Evolutionary conservation across 805 yeast species (phyloP), one percentile per base, ranked within the genome.

Genomic region (Pichia sporocuriosa): DNA sequence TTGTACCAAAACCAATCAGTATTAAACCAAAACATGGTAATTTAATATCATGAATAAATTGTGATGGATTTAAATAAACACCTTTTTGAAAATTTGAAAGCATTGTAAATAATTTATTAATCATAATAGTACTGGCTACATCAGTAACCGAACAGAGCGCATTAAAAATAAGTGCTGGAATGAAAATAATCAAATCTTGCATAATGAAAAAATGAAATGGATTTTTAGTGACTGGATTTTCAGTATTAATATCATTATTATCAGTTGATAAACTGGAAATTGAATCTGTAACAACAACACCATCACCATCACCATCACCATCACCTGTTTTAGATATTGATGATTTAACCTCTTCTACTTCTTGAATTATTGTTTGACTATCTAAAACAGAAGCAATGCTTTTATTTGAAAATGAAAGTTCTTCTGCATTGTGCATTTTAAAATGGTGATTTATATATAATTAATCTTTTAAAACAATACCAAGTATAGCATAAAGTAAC

Each of bases 21-120:
- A 72, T 51, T 10, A 78, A 53, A 32, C 63, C 31, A 65, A 66
- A 52, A 43, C 64, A 55, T n/a, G 47, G 39, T 49, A 54, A 42
- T 29, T 66, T 59, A 15, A 75, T 54, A n/a, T 62, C 63, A 5
- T 51, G 39, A 49, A 68, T 51, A 45, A 71, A 75, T 1, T 30
- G 33, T 3, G 32, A 11, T 1, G 52, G 58, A 1, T 46, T 44
- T 11, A 55, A 46, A 46, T 65, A 62, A 2, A 54, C 43, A 0
- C 72, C 72, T 2, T 16, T 3, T 6, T 63, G 54, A 30, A 58
- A 62, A 1, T 51, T 45, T 1, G 71, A 53, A 4, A 79, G 54
- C 1, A 64, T 58, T 23, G 65, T 60, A 51, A 89, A 84, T 0
- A 83, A 68, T 41, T 72, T 61, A 3, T 95, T 93, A 45, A 81